These are phyloP conservation scores for Hydrangea macrophylla DNA, from an alignment of 148 eudicot genomes.

Conservation along the genomic window DNA sequence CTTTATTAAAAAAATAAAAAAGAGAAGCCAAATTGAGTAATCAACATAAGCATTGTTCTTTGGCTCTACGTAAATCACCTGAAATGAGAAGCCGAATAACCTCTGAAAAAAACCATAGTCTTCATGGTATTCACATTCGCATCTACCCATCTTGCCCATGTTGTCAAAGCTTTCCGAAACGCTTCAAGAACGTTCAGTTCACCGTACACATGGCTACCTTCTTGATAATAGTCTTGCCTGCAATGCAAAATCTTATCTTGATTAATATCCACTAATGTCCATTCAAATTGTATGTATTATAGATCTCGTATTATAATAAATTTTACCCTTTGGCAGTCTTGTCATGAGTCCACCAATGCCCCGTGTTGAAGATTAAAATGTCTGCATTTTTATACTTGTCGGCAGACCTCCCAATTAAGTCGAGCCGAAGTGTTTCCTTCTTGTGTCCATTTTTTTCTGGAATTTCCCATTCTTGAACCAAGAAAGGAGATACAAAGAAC, in stretches of 20 bases:
- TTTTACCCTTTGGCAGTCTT: constrained; percentile 82
- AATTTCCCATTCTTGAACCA: constrained; percentile 82
- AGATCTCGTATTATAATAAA: too few relatives aligned
- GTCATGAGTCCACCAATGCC: constrained; percentile 99
- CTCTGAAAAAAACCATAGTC: constrained; percentile 75
- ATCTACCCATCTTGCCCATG: constrained; percentile 95
- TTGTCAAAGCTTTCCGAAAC: constrained; percentile 80
- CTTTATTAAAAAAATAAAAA: not conserved
- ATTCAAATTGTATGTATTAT: too few relatives aligned
- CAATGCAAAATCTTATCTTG: constrained; percentile 7
- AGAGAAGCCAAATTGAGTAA: not conserved
- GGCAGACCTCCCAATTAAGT: constrained; percentile 50
- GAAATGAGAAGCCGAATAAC: constrained; percentile 93
- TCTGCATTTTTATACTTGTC: constrained; percentile 66
- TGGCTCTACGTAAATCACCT: constrained; percentile 36
- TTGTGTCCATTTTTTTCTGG: constrained; percentile 47
- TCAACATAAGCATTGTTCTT: not conserved
- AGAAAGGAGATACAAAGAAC: constrained; percentile 87
- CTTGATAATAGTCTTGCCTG: constrained; percentile 89
- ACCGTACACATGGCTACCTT: constrained; percentile 79
- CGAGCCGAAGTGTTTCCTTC: constrained; percentile 90
- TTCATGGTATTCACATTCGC: constrained; percentile 56
- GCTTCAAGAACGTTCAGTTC: constrained; percentile 78
- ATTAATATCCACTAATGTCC: too few relatives aligned
- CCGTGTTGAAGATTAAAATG: constrained; percentile 76